Percentiles rank a stretch among this genome's conserved stretches.
These are phyloP conservation scores for Diaporthe amygdali DNA, from an alignment of 2,329 filamentous ascomycete species.

Conservation along the genomic window DNA sequence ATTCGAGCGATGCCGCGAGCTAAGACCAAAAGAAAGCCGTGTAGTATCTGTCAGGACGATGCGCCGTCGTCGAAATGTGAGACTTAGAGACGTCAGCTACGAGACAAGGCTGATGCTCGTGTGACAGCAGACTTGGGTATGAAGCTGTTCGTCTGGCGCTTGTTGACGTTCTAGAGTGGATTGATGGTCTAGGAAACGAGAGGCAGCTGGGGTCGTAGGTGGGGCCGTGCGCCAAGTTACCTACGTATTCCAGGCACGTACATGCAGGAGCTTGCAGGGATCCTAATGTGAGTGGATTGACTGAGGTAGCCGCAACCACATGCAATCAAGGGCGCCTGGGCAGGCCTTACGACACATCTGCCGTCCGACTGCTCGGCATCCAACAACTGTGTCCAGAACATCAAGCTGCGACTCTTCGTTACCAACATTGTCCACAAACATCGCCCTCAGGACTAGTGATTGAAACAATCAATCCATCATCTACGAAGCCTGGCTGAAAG, in stretches of 20 bases:
- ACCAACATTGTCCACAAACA: background rate
- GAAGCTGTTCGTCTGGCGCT: background rate
- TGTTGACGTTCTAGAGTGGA: background rate
- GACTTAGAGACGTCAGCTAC: background rate
- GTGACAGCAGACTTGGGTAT: background rate
- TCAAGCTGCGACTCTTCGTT: background rate
- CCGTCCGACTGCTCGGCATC: background rate
- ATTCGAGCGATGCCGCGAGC: background rate
- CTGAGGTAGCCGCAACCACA: constrained; percentile 8
- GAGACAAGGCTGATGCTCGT: constrained; percentile 4
- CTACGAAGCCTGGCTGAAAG: background rate
- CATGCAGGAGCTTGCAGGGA: constrained; percentile 1
- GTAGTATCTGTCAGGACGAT: background rate
- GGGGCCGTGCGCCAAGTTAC: background rate
- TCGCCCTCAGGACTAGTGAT: background rate
- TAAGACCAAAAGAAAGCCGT: background rate
- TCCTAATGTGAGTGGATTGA: constrained; percentile 7
- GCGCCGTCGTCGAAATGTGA: background rate
- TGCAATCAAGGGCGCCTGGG: background rate
- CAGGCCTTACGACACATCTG: background rate
- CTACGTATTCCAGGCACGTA: background rate
- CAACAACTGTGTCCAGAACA: constrained; percentile 26
- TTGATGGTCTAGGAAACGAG: background rate
- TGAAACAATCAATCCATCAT: too few species aligned
- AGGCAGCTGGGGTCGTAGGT: background rate